phyloP scores from a whole-genome alignment of 352 stramenopile genomes.

The Globisporangium yorkense region DNA sequence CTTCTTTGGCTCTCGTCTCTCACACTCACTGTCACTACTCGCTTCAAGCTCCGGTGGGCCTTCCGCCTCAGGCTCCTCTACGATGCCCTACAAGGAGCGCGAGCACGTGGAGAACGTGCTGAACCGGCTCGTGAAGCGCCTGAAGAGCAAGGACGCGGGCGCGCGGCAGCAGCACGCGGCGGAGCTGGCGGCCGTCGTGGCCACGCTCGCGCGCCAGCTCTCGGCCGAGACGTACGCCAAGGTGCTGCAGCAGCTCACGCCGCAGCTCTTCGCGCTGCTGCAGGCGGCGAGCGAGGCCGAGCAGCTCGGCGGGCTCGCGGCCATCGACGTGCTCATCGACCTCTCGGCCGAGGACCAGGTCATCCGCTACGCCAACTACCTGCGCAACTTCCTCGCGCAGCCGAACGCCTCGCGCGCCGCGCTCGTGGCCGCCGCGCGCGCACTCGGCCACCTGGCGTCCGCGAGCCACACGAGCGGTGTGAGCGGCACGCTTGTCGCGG shows the following conservation, averaged over 20 bases:
- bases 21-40: too few relatives aligned
- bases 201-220: slow-evolving; percentile 61
- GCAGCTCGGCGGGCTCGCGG: slow-evolving; percentile 65
- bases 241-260: slow-evolving; percentile 64
- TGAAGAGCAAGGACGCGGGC: slow-evolving; percentile 36
- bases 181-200: slow-evolving; percentile 60
- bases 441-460: slow-evolving; percentile 79
- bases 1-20: too few relatives aligned
- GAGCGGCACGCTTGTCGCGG: slow-evolving; percentile 79
- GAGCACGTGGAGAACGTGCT: slow-evolving; percentile 65
- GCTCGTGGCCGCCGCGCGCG: slow-evolving; percentile 61
- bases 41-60: too few relatives aligned
- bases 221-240: slow-evolving; percentile 79
- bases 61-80: too few relatives aligned
- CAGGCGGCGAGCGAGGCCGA: slow-evolving; percentile 58
- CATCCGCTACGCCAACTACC: slow-evolving; percentile 88
- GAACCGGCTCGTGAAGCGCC: slow-evolving; percentile 49
- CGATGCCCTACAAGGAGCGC: slow-evolving; percentile 34
- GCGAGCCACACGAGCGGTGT: slow-evolving; percentile 54
- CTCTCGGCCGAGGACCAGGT: slow-evolving; percentile 84
- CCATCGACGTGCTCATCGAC: slow-evolving; percentile 78
- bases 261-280: slow-evolving; percentile 65
- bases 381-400: slow-evolving; percentile 83
- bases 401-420: slow-evolving; percentile 50
- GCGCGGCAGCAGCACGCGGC: slow-evolving; percentile 33